Conservation (phyloP, 495 filamentous ascomycete genomes). For the Hyaloscypha variabilis region DNA sequence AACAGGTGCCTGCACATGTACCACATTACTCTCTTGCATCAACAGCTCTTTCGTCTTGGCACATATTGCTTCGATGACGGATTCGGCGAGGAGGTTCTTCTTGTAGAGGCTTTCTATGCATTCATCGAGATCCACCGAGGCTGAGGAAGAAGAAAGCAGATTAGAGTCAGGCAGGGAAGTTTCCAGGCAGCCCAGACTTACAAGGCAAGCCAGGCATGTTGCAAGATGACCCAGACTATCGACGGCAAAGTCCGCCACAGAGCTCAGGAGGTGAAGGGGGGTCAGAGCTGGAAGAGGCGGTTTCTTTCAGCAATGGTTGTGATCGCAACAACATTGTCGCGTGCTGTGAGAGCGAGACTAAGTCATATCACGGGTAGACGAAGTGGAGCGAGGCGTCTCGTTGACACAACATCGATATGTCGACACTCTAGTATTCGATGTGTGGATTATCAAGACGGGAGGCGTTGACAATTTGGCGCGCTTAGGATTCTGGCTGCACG, state of each 20-base stretch:
- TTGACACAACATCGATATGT: conserved; percentile 7
- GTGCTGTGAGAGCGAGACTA: conserved; percentile 12
- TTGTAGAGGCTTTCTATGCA: conserved; percentile 95
- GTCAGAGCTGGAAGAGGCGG: conserved; percentile 22
- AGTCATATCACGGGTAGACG: conserved; percentile 20
- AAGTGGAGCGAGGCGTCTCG: background rate
- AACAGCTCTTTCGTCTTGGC: conserved; percentile 97
- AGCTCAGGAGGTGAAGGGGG: conserved; percentile 20
- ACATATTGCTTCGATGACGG: conserved; percentile 98
- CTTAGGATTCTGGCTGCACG: too few relatives aligned
- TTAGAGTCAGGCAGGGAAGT: conserved; percentile 1
- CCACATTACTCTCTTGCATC: conserved; percentile 99
- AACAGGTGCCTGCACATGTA: conserved; percentile 92
- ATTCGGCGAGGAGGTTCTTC: conserved; percentile 95
- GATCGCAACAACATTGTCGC: conserved; percentile 33
- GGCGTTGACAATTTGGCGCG: background rate
- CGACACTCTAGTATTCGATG: background rate
- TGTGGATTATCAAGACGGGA: background rate
- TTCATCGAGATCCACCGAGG: conserved; percentile 96
- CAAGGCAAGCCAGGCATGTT: conserved; percentile 90
- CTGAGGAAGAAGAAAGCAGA: conserved; percentile 45
- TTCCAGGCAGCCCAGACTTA: conserved; percentile 45
- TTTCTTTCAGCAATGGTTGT: conserved; percentile 22
- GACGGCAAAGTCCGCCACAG: background rate
- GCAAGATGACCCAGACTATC: conserved; percentile 25